Evolutionary conservation across 75 land plant species (phyloP), one percentile per base, ranked within the genome.

Genomic region (Selaginella moellendorffii): DNA sequence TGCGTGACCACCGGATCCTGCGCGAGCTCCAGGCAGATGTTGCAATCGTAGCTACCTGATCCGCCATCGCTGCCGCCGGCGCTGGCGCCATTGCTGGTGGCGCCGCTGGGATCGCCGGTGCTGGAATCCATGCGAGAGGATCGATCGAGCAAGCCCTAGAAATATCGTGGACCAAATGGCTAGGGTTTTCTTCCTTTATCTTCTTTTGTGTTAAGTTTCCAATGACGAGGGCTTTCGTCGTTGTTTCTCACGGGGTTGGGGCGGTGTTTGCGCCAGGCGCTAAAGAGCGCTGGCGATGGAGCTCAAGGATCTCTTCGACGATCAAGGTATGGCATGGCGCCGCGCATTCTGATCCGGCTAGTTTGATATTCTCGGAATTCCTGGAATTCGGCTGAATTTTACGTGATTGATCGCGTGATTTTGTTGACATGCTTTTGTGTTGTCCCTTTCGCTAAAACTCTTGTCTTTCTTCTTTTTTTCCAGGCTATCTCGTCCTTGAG

Each of bases 1-100:
- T 82, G 77, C 2, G 95, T 90, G 0, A 90, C 85, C 56, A 87
- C 76, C n/a, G 97, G 97, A 28, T 90, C 97, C 54, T 88, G 95
- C 24, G 96, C 88, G 23, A 90, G 64, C 25, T 90, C 96, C 63
- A 90, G 71, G 68, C 96, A 90, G 21, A 90, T 90, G 68, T 90
- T 90, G 75, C 97, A 90, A 64, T 87, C 97, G 68, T 87, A 90
- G 65, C 79, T 69, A 10, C 70, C 70, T n/a, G 59, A 46, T 2
- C 61, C 54, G 14, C 66, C 46, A 36, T 36, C 46, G 46, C 10
- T 36, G 46, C 14, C 14, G 46, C 46, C 14, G 46, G 5, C 14
- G 46, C 46, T 36, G 46, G n/a, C n/a, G n/a, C n/a, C n/a, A n/a
- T n/a, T n/a, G n/a, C n/a, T n/a, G n/a, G n/a, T n/a, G n/a, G n/a